Evolutionary conservation across 2,329 filamentous ascomycete genomes (phyloP), one percentile per base, ranked within the genome.

Genomic region (Plenodomus tracheiphilus): DNA sequence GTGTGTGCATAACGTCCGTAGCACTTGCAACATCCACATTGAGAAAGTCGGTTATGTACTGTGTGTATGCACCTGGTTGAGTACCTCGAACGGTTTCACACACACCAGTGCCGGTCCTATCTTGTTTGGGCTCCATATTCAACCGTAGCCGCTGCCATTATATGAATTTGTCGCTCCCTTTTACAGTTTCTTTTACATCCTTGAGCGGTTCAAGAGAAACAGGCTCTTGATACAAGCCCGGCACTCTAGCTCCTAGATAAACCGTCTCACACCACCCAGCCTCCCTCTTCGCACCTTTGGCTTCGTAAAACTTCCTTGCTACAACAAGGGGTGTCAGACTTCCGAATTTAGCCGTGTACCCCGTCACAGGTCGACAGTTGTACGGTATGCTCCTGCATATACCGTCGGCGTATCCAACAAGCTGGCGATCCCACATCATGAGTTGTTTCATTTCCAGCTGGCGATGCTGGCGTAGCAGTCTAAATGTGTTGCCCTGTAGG

Each of bases 301-400:
- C 59, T 39, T 68, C 66, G 20, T 62, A 71, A 21, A 68, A 72
- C 48, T 66, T 69, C n/a, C 61, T 53, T n/a, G 67, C 69, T 2
- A 66, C 64, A 28, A 70, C 59, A 3, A 72, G 53, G n/a, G 69
- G 69, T 10, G 67, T 69, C 48, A 72, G 30, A 2, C 64, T 65
- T 3, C 66, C 63, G 41, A 72, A 71, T 8, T 64, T 66, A 0
- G 63, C 68, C 4, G 62, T 61, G 38, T 67, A 71, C 9, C 69
- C 69, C 1, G 64, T 61, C 34, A 52, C 45, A 7, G 60, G 59
- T 1, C 64, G 56, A 43, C 58, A 65, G 16, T 65, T 62, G 43
- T 62, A 72, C 8, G 69, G 69, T 15, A 72, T 58, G 47, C 64
- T 61, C 11, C 63, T 58, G 32, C 68, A 70, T 18, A 70, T 71